Percentiles rank a stretch among this genome's conserved stretches.
These are phyloP conservation scores for Nannochloropsis oceanica DNA, from an alignment of 108 stramenopile genomes.

Conservation along the genomic window DNA sequence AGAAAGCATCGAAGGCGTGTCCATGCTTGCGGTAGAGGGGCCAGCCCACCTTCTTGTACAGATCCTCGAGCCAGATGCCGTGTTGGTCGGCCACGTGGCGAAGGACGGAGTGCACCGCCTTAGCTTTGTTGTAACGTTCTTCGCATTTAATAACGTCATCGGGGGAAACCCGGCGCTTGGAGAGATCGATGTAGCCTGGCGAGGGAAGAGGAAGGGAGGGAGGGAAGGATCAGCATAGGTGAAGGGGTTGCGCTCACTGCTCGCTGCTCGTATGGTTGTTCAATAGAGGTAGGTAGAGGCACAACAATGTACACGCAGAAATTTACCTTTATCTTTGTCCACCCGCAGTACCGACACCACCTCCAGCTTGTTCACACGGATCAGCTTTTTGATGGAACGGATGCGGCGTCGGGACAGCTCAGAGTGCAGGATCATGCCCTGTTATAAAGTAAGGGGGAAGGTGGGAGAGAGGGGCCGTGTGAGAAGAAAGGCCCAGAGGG, in stretches of 20 bases:
- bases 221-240: not conserved
- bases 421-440: constrained; percentile 92
- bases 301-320: too few species aligned
- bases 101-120: constrained; percentile 85
- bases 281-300: not conserved
- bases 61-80: constrained; percentile 68
- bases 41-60: constrained; percentile 92
- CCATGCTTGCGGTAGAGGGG: constrained; percentile 92
- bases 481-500: not conserved
- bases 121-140: constrained; percentile 74
- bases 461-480: not conserved
- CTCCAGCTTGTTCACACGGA: constrained; percentile 91
- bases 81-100: constrained; percentile 80
- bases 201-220: not conserved
- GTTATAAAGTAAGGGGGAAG: not conserved
- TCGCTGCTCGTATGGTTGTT: not conserved
- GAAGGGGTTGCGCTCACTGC: too few species aligned
- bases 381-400: constrained; percentile 96
- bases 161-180: constrained; percentile 86
- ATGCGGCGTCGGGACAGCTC: constrained; percentile 93
- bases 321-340: constrained; percentile 81
- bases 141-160: constrained; percentile 96
- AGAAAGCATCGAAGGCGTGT: constrained; percentile 96
- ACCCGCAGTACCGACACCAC: constrained; percentile 99
- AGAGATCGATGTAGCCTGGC: constrained; percentile 89